A percentile compares a stretch with the other conserved stretches of the same genome.
These are phyloP conservation scores for Amanita inopinata DNA, from an alignment of 768 basidiomycete species.

Conservation along the genomic window DNA sequence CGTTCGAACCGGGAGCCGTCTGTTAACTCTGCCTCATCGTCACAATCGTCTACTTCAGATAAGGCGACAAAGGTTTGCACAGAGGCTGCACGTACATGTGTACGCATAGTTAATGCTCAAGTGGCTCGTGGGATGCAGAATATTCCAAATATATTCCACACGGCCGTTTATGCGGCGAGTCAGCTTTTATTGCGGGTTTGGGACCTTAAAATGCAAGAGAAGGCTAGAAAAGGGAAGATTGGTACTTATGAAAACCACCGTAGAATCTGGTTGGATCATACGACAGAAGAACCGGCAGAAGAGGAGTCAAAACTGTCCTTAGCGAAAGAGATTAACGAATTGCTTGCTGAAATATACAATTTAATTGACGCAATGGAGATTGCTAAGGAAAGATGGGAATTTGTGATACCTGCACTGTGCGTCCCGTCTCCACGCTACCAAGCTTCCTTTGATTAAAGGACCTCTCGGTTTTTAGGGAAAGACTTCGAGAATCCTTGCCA, in stretches of 20 bases:
- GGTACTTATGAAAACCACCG: background rate
- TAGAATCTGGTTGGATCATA: background rate
- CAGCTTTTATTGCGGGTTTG: constrained; percentile 49
- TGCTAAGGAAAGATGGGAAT: constrained; percentile 25
- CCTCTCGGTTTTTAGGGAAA: constrained; percentile 2
- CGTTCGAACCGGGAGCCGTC: too few species aligned
- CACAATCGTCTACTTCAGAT: constrained; percentile 1
- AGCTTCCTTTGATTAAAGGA: background rate
- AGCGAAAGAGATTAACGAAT: constrained; percentile 22
- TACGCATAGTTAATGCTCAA: constrained; percentile 47
- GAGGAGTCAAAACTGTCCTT: constrained; percentile 26
- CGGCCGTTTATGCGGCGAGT: constrained; percentile 40
- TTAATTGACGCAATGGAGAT: constrained; percentile 35
- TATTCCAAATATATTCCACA: constrained; percentile 31
- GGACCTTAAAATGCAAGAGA: constrained; percentile 42
- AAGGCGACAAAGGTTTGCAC: constrained; percentile 44
- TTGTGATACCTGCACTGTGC: constrained; percentile 22
- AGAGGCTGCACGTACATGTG: constrained; percentile 50
- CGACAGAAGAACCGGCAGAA: background rate
- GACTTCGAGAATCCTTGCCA: constrained; percentile 12
- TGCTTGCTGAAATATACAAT: constrained; percentile 28
- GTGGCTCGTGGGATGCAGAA: constrained; percentile 34
- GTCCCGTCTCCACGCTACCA: constrained; percentile 10
- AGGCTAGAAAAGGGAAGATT: constrained; percentile 10
- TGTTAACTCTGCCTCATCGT: constrained; percentile 27